Evolutionary conservation across 1,284 basidiomycete genomes (phyloP).

Genomic region (Leccinum subrobustum): DNA sequence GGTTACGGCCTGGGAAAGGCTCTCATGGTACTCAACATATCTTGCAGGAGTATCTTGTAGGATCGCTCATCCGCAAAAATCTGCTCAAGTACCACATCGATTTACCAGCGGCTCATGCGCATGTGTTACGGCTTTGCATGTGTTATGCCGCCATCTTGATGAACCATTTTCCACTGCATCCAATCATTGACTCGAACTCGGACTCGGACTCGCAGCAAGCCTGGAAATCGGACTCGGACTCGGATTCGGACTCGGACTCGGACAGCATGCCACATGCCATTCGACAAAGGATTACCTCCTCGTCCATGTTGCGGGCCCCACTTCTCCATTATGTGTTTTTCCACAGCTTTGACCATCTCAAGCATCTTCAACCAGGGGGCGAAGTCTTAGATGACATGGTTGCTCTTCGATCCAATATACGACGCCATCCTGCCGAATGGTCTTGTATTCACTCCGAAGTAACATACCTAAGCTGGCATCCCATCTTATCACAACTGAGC

Average conservation of each 20-base stretch:
- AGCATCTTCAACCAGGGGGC: background rate
- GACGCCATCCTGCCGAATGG: background rate
- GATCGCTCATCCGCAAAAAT: background rate
- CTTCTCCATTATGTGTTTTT: background rate
- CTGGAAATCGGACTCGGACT: too few species aligned
- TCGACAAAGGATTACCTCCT: background rate
- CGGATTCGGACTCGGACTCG: background rate
- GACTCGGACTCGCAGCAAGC: too few species aligned
- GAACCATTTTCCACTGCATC: background rate
- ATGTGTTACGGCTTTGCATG: constrained; percentile 4
- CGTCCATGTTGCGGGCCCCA: background rate
- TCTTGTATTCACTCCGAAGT: background rate
- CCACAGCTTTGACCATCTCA: constrained; percentile 1
- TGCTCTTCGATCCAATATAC: background rate
- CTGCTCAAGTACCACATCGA: constrained; percentile 1
- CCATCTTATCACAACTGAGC: background rate
- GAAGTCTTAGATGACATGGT: background rate
- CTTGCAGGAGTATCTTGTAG: background rate
- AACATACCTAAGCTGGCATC: background rate
- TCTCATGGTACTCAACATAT: background rate
- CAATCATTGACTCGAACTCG: background rate
- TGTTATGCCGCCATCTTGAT: background rate
- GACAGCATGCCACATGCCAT: background rate
- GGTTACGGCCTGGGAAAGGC: background rate
- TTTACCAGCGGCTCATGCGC: constrained; percentile 1